Percentiles rank a stretch among this genome's conserved stretches.
phyloP scores from a whole-genome alignment of 139 green algal genomes.

The Picochlorum sp. region DNA sequence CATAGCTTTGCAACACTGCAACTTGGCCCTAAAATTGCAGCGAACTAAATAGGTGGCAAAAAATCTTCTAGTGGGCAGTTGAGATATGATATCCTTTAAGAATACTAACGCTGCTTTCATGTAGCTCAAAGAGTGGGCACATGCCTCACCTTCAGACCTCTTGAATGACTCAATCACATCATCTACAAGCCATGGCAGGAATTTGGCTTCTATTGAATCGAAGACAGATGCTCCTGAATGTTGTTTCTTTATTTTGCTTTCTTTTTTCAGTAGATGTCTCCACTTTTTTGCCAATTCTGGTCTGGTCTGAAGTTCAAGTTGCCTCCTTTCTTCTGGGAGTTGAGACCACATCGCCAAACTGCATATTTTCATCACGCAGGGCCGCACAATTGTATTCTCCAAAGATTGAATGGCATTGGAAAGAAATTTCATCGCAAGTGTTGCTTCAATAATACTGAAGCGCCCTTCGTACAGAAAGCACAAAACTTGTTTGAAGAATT shows the following conservation, averaged over 20 bases:
- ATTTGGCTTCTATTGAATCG: constrained; percentile 53
- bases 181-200: constrained; percentile 64
- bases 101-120: constrained; percentile 87
- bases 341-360: constrained; percentile 76
- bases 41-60: constrained; percentile 75
- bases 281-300: constrained; percentile 76
- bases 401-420: constrained; percentile 80
- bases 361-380: constrained; percentile 62
- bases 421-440: constrained; percentile 74
- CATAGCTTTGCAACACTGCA: not conserved
- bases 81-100: constrained; percentile 81
- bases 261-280: constrained; percentile 71
- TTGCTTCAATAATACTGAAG: constrained; percentile 58
- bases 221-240: constrained; percentile 38
- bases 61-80: constrained; percentile 79
- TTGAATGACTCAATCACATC: constrained; percentile 49
- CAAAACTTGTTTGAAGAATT: too few relatives aligned
- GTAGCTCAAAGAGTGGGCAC: constrained; percentile 21
- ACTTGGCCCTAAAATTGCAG: constrained; percentile 71
- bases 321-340: constrained; percentile 57
- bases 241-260: constrained; percentile 51
- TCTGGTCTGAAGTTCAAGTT: constrained; percentile 75
- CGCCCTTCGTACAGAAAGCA: not conserved
- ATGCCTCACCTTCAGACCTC: not conserved
- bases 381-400: constrained; percentile 76